Evolutionary conservation across 441 rosid species (phyloP), one percentile per base, ranked within the genome.

Genomic region (Monsonia emarginata): DNA sequence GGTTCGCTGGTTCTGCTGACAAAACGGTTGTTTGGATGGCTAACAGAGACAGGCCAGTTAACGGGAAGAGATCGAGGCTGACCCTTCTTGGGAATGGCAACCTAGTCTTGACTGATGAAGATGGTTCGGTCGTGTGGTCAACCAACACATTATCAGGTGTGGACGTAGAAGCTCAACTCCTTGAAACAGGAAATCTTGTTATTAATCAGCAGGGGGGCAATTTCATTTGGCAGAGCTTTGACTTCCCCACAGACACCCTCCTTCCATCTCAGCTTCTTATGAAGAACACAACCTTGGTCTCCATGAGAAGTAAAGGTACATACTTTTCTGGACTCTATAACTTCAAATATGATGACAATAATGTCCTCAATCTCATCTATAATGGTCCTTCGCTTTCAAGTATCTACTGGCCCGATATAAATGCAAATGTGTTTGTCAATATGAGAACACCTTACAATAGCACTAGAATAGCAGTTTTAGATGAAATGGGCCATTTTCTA

Each of bases 21-120:
- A 67, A 26, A 50, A 71, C 79, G 0, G 78, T 70, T 18, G 75
- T 70, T 63, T 75, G 75, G 78, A 67, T 75, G 75, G 78, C 78
- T 19, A 75, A 70, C 69, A 67, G 75, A 57, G 75, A 75, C 69
- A 61, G 2, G 18, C 79, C 79, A 0, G 75, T 71, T 31, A 75
- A 71, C 3, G 79, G 75, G 4, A 63, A 64, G 48, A 19, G 24
- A 8, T 75, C 79, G 21, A 68, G 26, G 50, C 34, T 71, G 1
- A 57, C 64, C 65, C 72, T 75, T 2, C 30, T 32, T 0, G 4
- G 58, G 21, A 46, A 19, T 36, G 79, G 79, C 14, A 75, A 71
- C 58, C 67, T 68, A 22, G 75, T 65, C 50, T 56, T 75, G 38
- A 40, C 54, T 8, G 75, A 75, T 61, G 67, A 62, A 13, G 75